Evolutionary conservation across 192 early-diverging fungal species (phyloP), one percentile per base, ranked within the genome.

Genomic region (Gigaspora rosea): DNA sequence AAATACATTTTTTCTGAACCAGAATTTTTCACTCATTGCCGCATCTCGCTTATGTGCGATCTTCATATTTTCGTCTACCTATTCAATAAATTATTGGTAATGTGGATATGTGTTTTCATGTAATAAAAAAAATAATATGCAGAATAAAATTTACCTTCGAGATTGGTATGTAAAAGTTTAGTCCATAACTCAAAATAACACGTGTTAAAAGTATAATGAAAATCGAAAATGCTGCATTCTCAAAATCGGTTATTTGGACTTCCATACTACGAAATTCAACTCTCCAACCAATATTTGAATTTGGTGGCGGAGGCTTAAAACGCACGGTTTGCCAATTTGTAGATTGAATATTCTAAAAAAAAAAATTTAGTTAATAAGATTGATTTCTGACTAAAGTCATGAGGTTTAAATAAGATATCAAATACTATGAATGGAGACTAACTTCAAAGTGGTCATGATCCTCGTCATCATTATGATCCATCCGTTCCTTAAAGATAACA

Each of bases 321-420:
- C 97, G 92, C 90, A 97, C 93, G 16, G 95, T 96, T 85, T 99
- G 97, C 97, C 97, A 99, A 84, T 99, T 99, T 58, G 97, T 99
- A n/a, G 93, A 95, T 86, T 99, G 97, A 51, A 99, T 89, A 83
- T 99, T 99, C 84, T 89, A 68, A 8, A 33, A 71, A 49, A 11
- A 57, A 12, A n/a, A 12, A 57, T 57, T 0, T 27, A 27, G 27
- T 0, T 27, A 27, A 27, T 27, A 27, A 27, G 27, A 27, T 0
- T 27, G 27, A 27, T 27, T 27, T 27, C 27, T 27, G 27, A 27
- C 27, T 15, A 7, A 57, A 57, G 0, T 41, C 0, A 41, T 41
- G 41, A 20, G 33, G 5, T 35, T 1, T 33, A 63, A 27, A 27
- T 27, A 27, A 33, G 8, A 35, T 33, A 35, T 63, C 9, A 35